A percentile compares a stretch with the other conserved stretches of the same genome.
Conservation (phyloP, 345 rosid genomes). For the Sapria himalayana region DNA sequence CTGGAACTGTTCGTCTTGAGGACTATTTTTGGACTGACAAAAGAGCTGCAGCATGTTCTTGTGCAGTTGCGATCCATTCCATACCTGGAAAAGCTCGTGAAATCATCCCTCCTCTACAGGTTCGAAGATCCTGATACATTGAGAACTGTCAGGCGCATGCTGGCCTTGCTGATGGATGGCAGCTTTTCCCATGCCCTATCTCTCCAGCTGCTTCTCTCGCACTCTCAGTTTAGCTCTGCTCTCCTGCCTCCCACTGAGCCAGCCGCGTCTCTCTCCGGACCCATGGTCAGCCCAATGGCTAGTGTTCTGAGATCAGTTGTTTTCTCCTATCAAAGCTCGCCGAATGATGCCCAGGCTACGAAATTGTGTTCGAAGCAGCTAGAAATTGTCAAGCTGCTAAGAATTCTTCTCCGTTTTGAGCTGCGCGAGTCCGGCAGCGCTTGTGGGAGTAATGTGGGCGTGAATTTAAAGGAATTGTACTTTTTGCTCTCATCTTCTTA, state of each 20-base stretch:
- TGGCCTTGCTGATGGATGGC: constrained; percentile 32
- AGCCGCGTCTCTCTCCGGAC: constrained; percentile 24
- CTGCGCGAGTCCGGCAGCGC: constrained; percentile 8
- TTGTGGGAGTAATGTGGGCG: constrained; percentile 27
- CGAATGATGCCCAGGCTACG: constrained; percentile 14
- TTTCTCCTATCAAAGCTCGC: constrained; percentile 14
- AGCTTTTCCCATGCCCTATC: constrained; percentile 24
- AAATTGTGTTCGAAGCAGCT: constrained; percentile 19
- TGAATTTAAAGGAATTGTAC: constrained; percentile 47
- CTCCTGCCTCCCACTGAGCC: constrained; percentile 23
- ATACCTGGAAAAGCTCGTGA: constrained; percentile 46
- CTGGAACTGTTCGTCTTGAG: constrained; percentile 37
- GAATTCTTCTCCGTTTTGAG: constrained; percentile 24
- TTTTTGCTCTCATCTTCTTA: constrained; percentile 63
- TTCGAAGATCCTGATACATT: constrained; percentile 52
- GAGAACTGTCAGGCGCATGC: constrained; percentile 27
- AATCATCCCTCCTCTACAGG: constrained; percentile 47
- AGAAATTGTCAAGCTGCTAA: constrained; percentile 55
- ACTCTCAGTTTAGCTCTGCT: constrained; percentile 54
- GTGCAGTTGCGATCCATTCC: constrained; percentile 24
- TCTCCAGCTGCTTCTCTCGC: constrained; percentile 56
- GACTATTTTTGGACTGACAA: constrained; percentile 7
- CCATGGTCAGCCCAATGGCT: constrained; percentile 42
- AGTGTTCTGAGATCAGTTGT: constrained; percentile 44
- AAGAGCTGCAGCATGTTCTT: constrained; percentile 2